These are phyloP conservation scores for Akanthomyces lecanii DNA, from an alignment of 2,329 filamentous ascomycete genomes.

Conservation along the genomic window DNA sequence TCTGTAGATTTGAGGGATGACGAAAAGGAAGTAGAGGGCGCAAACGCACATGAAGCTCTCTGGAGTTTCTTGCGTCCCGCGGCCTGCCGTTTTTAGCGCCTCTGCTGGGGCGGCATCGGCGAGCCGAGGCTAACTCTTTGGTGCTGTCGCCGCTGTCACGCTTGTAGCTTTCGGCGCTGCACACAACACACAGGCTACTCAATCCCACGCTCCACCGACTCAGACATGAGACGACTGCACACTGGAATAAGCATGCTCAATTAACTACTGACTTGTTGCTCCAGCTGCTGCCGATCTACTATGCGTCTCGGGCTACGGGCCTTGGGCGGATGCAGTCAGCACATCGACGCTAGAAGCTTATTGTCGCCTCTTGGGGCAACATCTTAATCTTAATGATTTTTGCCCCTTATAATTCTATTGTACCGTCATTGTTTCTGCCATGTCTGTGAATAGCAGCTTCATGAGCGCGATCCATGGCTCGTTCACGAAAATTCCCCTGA, in stretches of 20 bases:
- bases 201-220: not conserved
- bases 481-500: no score
- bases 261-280: not conserved
- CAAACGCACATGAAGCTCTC: slow-evolving; percentile 7
- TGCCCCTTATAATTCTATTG: no score
- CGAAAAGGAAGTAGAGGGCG: not conserved
- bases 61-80: not conserved
- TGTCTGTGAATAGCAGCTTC: not conserved
- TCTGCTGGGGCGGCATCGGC: slow-evolving; percentile 10
- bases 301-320: not conserved
- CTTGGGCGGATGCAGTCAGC: not conserved
- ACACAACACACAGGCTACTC: not conserved
- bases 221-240: not conserved
- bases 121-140: slow-evolving; percentile 12
- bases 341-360: no score
- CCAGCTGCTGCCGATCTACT: not conserved
- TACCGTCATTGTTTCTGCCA: no score
- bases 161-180: not conserved
- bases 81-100: slow-evolving; percentile 12
- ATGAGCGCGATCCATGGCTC: not conserved
- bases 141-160: not conserved
- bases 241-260: not conserved
- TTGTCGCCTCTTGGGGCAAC: no score
- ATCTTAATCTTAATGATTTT: no score
- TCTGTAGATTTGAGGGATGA: not conserved